Evolutionary conservation across 2,329 filamentous ascomycete genomes (phyloP), one percentile per base, ranked within the genome.

Genomic region (Kalmusia sp.): DNA sequence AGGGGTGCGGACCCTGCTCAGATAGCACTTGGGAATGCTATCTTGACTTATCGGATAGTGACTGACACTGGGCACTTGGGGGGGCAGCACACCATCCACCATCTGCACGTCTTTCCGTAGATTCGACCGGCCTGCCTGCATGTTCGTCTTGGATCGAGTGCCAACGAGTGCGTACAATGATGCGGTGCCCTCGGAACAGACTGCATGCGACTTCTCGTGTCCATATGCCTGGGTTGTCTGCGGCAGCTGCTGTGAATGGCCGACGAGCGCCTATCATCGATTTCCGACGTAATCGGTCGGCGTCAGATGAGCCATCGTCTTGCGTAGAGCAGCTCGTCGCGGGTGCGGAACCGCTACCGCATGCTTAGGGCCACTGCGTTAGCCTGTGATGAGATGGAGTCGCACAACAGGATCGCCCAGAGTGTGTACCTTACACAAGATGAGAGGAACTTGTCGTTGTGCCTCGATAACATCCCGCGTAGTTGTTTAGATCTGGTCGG

Each of bases 1-100:
- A n/a, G n/a, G n/a, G n/a, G n/a, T 39, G 31, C 22, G 43, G 21
- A 46, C 31, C 43, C 43, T 46, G 31, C 14, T 31, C 43, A 21
- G 28, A 46, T 35, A 27, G 22, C 31, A 46, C 31, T 46, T 15
- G 3, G 31, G 19, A 17, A 46, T 35, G 43, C 19, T 46, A 25
- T 35, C 43, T 19, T 27, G 9, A 9, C 9, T 39, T 11, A 25
- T 7, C 7, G 22, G 38, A 41, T 22, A 41, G 14, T 41, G 38
- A 27, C 38, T 27, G 22, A 22, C 19, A 38, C 22, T 22, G 35
- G 35, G n/a, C n/a, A n/a, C n/a, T n/a, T n/a, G n/a, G n/a, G n/a
- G n/a, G n/a, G n/a, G n/a, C n/a, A n/a, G n/a, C n/a, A n/a, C n/a
- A n/a, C 38, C n/a, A 22, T n/a, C 25, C 38, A 17, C 9, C 22